Evolutionary conservation across 805 yeast genomes (phyloP).

Genomic region (Ogataea saltuana): DNA sequence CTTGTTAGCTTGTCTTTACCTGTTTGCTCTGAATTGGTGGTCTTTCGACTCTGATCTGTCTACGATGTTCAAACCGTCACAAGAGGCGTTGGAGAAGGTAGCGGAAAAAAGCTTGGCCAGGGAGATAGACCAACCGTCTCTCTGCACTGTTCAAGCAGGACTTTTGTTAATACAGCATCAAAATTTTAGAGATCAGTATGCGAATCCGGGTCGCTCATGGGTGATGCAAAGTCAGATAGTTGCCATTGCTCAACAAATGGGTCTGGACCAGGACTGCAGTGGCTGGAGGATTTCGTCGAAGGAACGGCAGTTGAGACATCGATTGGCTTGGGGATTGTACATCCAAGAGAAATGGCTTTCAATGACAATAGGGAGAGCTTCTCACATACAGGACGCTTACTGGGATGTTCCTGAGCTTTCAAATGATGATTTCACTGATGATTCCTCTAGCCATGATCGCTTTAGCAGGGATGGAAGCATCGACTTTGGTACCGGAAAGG

Average conservation of each 20-base stretch:
- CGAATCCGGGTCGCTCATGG: constrained; percentile 42
- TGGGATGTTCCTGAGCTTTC: constrained; percentile 43
- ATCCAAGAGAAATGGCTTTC: constrained; percentile 52
- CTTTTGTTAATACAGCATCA: constrained; percentile 34
- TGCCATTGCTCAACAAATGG: constrained; percentile 47
- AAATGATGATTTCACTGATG: constrained; percentile 49
- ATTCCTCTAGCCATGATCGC: constrained; percentile 41
- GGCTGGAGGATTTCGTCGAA: constrained; percentile 48
- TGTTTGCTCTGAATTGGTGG: constrained; percentile 85
- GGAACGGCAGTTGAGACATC: constrained; percentile 47
- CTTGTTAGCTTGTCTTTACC: constrained; percentile 76
- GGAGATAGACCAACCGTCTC: constrained; percentile 16
- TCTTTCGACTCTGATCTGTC: constrained; percentile 19
- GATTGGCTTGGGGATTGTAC: constrained; percentile 51
- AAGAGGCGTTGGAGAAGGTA: constrained; percentile 28
- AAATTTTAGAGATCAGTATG: constrained; percentile 34
- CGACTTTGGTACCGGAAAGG: constrained; percentile 15
- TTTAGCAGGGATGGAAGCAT: constrained; percentile 27
- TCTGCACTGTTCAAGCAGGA: constrained; percentile 34
- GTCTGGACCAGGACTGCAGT: constrained; percentile 47
- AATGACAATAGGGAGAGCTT: constrained; percentile 44
- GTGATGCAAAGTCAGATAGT: constrained; percentile 18
- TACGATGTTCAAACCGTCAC: constrained; percentile 15
- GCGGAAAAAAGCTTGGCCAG: constrained; percentile 16
- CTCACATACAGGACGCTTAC: constrained; percentile 43